phyloP scores from a whole-genome alignment of 2,329 filamentous ascomycete genomes.

The Macrophomina tecta region DNA sequence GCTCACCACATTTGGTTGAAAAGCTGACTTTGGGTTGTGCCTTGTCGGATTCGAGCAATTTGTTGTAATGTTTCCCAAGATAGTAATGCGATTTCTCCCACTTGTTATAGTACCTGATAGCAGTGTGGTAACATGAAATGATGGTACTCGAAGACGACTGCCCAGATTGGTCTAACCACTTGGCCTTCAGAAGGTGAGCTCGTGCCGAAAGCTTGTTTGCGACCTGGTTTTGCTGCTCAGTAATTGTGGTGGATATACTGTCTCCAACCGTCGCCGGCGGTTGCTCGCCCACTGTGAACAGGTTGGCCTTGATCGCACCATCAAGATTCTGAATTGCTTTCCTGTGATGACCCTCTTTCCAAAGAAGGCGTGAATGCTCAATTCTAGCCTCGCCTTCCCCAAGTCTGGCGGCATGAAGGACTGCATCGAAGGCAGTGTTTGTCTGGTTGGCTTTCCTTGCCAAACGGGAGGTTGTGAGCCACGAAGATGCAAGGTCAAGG shows the following conservation, averaged over 20 bases:
- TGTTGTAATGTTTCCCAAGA: conserved; percentile 95
- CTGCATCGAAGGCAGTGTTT: conserved; percentile 90
- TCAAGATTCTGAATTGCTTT: conserved; percentile 94
- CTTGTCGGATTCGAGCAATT: conserved; percentile 89
- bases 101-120: conserved; percentile 68
- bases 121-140: conserved; percentile 81
- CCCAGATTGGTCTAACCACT: conserved; percentile 95
- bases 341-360: conserved; percentile 90
- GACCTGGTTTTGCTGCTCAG: conserved; percentile 43
- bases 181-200: conserved; percentile 87
- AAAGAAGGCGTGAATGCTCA: conserved; percentile 90
- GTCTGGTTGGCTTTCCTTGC: conserved; percentile 84
- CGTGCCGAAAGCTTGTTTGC: conserved; percentile 72
- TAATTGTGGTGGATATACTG: conserved; percentile 3
- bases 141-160: conserved; percentile 86
- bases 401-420: conserved; percentile 83
- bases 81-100: conserved; percentile 99
- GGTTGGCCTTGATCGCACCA: conserved; percentile 80
- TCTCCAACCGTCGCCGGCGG: conserved; percentile 8
- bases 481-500: conserved; percentile 79
- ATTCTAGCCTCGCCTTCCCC: conserved; percentile 89
- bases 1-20: conserved; percentile 73
- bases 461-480: conserved; percentile 83
- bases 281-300: conserved; percentile 64
- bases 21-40: conserved; percentile 66